Conservation (phyloP, 345 rosid species). For the Eucalyptus cloeziana region DNA sequence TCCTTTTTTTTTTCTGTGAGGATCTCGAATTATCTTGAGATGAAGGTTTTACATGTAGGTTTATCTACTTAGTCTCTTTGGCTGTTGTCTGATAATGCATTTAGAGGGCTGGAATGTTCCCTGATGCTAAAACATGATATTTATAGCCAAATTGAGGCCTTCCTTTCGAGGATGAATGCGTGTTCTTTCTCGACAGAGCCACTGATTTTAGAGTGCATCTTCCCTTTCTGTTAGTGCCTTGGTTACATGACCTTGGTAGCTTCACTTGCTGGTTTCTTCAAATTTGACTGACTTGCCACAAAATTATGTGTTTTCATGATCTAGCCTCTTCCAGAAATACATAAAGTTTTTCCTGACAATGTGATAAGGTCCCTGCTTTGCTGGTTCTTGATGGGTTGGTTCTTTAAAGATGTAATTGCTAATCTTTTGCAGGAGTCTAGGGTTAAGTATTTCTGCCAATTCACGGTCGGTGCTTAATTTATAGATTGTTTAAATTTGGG, state of each 20-base stretch:
- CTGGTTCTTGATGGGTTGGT: neutral
- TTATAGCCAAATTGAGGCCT: neutral
- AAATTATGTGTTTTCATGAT: neutral
- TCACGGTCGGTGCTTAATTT: neutral
- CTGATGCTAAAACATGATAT: neutral
- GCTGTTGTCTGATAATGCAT: too few relatives aligned
- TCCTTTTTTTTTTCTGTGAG: neutral
- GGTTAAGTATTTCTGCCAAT: neutral
- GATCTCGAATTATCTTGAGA: neutral
- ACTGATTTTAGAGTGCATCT: neutral
- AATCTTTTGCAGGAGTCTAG: neutral
- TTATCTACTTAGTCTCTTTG: neutral
- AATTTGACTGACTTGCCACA: neutral
- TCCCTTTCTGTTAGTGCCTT: neutral
- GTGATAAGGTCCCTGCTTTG: neutral
- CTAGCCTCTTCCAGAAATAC: neutral
- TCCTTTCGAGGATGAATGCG: neutral
- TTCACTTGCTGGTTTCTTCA: neutral
- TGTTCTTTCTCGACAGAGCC: accelerated
- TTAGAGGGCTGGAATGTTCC: neutral
- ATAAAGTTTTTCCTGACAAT: neutral
- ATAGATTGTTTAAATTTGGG: neutral
- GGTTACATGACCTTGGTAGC: neutral
- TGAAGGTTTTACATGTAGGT: neutral
- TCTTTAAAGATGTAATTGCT: neutral